phyloP scores from a whole-genome alignment of 306 rosid genomes.

The Cicer cuneatum region DNA sequence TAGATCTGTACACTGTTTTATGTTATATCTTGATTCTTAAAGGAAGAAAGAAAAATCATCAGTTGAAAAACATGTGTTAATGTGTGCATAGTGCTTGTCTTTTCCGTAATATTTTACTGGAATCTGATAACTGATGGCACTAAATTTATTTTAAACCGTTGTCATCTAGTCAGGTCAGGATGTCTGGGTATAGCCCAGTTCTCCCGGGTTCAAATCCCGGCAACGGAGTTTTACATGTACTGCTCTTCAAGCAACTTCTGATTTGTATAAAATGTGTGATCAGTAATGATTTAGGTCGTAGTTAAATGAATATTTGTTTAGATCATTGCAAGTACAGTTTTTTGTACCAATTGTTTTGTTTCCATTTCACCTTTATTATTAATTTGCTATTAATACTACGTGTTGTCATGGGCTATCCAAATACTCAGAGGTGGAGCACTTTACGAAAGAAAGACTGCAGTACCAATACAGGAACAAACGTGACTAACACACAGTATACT shows the following conservation, averaged over 20 bases:
- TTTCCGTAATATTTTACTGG: conserved; percentile 25
- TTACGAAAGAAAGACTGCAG: conserved; percentile 63
- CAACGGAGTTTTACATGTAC: conserved; percentile 46
- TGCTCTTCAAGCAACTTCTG: conserved; percentile 29
- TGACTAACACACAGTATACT: conserved; percentile 61
- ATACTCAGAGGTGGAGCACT: conserved; percentile 80
- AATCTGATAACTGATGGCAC: conserved; percentile 40
- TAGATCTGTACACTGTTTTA: conserved; percentile 11
- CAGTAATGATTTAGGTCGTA: conserved; percentile 2
- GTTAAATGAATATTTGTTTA: conserved; percentile 29
- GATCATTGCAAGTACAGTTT: not conserved
- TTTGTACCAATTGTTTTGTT: conserved; percentile 28
- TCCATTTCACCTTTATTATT: conserved; percentile 3
- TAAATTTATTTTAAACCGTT: conserved; percentile 45
- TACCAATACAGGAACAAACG: conserved; percentile 50
- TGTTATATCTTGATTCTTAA: conserved; percentile 39
- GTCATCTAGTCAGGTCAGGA: conserved; percentile 72
- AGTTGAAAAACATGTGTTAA: conserved; percentile 9
- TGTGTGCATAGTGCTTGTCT: conserved; percentile 7
- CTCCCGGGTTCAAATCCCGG: conserved; percentile 77
- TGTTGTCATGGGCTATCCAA: conserved; percentile 48
- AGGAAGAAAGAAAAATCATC: conserved; percentile 27
- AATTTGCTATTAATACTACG: conserved; percentile 39
- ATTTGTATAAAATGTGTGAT: conserved; percentile 12
- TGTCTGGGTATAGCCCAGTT: conserved; percentile 67